A percentile compares a stretch with the other conserved stretches of the same genome.
phyloP scores from a whole-genome alignment of 2,329 filamentous ascomycete genomes.

The Exserohilum turcica region DNA sequence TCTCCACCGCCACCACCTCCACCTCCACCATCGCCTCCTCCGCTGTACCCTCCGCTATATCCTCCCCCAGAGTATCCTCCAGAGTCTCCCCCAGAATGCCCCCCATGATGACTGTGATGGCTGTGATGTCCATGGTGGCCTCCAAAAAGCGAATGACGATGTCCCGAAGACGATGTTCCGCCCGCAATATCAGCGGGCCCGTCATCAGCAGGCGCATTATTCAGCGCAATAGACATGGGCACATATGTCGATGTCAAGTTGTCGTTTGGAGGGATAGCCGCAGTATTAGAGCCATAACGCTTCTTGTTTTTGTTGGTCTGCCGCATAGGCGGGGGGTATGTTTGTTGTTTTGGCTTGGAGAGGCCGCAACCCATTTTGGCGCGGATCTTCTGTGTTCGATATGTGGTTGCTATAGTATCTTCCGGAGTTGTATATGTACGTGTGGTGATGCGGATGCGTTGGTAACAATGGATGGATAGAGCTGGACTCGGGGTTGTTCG shows the following conservation, averaged over 20 bases:
- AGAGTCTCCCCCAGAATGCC: not conserved
- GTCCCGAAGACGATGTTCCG: no score
- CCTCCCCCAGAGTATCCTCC: not conserved
- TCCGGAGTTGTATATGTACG: not conserved
- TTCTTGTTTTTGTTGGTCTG: not conserved
- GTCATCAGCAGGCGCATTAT: no score
- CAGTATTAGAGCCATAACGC: not conserved
- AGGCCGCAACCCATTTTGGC: slow-evolving; percentile 28
- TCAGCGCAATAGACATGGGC: not conserved
- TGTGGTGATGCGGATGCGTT: not conserved
- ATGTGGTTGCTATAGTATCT: not conserved
- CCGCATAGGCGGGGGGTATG: slow-evolving; percentile 19
- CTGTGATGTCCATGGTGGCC: not conserved
- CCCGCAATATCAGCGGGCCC: no score
- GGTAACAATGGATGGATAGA: no score
- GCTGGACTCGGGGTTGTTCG: no score
- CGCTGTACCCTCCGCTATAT: slow-evolving; percentile 1
- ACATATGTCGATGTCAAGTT: no score
- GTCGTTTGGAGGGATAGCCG: no score
- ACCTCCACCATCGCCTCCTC: slow-evolving; percentile 12
- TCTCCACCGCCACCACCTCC: slow-evolving; percentile 15
- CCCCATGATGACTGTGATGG: not conserved
- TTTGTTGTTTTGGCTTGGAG: slow-evolving; percentile 17
- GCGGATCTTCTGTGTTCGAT: no score
- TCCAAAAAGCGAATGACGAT: not conserved